Conservation (phyloP, 1,284 basidiomycete species). For the Sphagnurus paluster region DNA sequence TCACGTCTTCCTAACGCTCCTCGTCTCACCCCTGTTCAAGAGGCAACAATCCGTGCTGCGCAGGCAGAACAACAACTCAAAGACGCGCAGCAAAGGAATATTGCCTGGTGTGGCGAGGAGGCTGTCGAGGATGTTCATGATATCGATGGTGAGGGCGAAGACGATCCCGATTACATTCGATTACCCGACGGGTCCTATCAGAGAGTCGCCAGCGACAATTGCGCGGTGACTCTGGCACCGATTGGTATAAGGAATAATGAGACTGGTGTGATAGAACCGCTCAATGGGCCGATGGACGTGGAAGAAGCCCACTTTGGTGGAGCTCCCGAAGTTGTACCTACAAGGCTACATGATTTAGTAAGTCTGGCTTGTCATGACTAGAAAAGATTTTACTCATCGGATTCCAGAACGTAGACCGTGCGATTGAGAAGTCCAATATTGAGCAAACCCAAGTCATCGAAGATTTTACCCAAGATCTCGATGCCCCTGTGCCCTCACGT, state of each 20-base stretch:
- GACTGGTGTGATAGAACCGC: constrained; percentile 41
- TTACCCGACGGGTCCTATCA: constrained; percentile 42
- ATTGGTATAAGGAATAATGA: constrained; percentile 48
- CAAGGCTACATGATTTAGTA: constrained; percentile 59
- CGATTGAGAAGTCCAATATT: constrained; percentile 26
- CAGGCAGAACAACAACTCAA: constrained; percentile 55
- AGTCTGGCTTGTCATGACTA: constrained; percentile 9
- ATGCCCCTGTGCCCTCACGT: constrained; percentile 11
- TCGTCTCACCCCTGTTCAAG: constrained; percentile 55
- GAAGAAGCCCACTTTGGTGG: constrained; percentile 53
- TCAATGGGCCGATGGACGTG: constrained; percentile 27
- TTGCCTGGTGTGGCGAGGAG: constrained; percentile 54
- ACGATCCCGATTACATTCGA: constrained; percentile 40
- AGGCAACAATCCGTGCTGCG: constrained; percentile 48
- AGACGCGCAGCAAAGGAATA: constrained; percentile 44
- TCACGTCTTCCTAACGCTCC: constrained; percentile 30
- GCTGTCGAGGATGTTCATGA: constrained; percentile 34
- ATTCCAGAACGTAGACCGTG: constrained; percentile 25
- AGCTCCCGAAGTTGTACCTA: constrained; percentile 51
- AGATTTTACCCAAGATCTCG: constrained; percentile 20
- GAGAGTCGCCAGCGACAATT: constrained; percentile 9
- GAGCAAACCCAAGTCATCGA: constrained; percentile 44
- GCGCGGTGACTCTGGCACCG: constrained; percentile 31
- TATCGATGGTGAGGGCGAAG: constrained; percentile 50
- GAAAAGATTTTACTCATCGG: neutral